Evolutionary conservation across 2,329 filamentous ascomycete genomes (phyloP).

Genomic region (Colletotrichum somersetense): DNA sequence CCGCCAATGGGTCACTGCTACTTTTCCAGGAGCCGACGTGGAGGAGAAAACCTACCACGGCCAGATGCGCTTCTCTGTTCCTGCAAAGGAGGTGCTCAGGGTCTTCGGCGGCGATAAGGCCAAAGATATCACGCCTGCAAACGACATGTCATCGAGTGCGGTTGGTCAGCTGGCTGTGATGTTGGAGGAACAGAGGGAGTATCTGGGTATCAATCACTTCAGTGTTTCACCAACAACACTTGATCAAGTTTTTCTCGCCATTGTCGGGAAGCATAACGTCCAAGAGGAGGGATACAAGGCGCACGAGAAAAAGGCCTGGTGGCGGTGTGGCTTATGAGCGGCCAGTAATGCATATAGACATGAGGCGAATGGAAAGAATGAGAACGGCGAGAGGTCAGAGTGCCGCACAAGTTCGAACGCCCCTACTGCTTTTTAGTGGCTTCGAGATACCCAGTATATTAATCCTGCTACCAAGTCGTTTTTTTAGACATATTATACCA

Average conservation of each 20-base stretch:
- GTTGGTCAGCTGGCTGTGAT: conserved; percentile 78
- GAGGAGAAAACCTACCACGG: conserved; percentile 85
- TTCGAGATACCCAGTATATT: conserved; percentile 9
- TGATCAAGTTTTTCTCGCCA: conserved; percentile 90
- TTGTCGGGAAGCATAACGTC: conserved; percentile 84
- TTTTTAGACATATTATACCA: background rate
- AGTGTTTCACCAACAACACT: conserved; percentile 88
- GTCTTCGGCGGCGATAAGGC: conserved; percentile 42
- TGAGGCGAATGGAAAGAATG: background rate
- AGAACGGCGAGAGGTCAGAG: background rate
- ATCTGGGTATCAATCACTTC: conserved; percentile 84
- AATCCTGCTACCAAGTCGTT: background rate
- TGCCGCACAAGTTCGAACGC: background rate
- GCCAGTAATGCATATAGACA: no score
- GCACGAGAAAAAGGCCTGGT: conserved; percentile 45
- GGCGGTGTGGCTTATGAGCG: conserved; percentile 31
- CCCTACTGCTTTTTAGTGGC: background rate
- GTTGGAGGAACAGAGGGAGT: conserved; percentile 77
- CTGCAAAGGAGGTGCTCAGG: conserved; percentile 57
- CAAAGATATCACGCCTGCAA: conserved; percentile 45
- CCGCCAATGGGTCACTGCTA: conserved; percentile 72
- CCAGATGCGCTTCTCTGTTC: conserved; percentile 86
- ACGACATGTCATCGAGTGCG: conserved; percentile 58
- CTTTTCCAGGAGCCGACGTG: conserved; percentile 74
- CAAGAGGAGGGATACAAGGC: conserved; percentile 75